Evolutionary conservation across 139 green algal genomes (phyloP), one percentile per base, ranked within the genome.

Genomic region (Spirogloea muscicola): DNA sequence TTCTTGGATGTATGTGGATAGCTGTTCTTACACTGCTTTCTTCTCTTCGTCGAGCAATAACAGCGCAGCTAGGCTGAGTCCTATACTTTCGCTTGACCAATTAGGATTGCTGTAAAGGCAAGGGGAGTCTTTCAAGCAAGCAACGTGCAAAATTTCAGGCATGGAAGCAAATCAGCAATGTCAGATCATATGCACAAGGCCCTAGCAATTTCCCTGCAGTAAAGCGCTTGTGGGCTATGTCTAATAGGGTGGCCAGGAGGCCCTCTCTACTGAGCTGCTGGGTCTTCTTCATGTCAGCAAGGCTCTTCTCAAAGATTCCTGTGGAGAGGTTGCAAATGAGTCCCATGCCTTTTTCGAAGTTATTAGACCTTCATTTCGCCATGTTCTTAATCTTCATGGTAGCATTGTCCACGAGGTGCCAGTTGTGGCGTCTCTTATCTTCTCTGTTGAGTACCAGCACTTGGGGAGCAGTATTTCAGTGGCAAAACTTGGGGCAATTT

Each of bases 361-460:
- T 61, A 25, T 16, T 66, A 29, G 18, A 9, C 3, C 21, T 65
- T 52, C 38, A 25, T 43, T 31, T 31, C 59, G 16, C 59, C 38
- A 58, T 7, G 29, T 61, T 31, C 18, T 64, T 31, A 5, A 68
- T 68, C 37, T 68, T 29, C 29, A 62, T 7, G 49, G 18, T 67
- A 29, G 21, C 58, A n/a, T 44, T 27, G 27, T 27, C 58, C 34
- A n/a, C 2, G 0, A 1, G 43, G 13, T 18, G 13, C 55, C 13
- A 41, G 13, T 18, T 64, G 13, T 18, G 13, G 13, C 29, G 13
- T 16, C 55, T 64, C 55, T 16, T 64, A 10, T 16, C 16, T 13
- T 16, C 55, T 16, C 27, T 39, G 13, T 18, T 49, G 13, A 10
- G 10, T 16, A 16, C 16, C 27, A 13, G 13, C 55, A 10, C 27